Evolutionary conservation across 441 rosid species (phyloP).

Genomic region (Brassica balearica): DNA sequence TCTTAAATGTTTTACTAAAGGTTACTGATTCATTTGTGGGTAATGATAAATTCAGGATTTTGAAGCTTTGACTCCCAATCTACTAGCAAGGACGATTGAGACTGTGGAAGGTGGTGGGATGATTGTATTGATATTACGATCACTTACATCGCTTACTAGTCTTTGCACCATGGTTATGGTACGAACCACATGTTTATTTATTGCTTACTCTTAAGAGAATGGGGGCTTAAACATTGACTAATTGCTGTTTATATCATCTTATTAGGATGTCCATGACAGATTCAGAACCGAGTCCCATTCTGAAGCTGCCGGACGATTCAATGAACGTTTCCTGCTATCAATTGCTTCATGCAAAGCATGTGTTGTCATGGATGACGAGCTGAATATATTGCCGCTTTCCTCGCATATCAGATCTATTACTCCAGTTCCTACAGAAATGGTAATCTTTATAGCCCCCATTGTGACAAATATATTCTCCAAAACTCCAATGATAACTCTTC

Average conservation of each 20-base stretch:
- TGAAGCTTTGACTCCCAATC: conserved; percentile 97
- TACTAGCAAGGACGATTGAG: conserved; percentile 94
- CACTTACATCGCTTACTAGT: conserved; percentile 85
- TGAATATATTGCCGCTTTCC: conserved; percentile 89
- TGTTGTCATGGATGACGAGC: conserved; percentile 94
- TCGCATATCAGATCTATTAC: conserved; percentile 84
- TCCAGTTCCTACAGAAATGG: conserved; percentile 70
- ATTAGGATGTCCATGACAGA: conserved; percentile 97
- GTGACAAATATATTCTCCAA: conserved; percentile 29
- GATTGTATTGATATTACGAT: conserved; percentile 77
- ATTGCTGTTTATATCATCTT: conserved; percentile 48
- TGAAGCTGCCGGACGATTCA: conserved; percentile 84
- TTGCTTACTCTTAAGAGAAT: conserved; percentile 71
- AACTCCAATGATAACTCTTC: background rate
- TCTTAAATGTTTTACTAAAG: background rate
- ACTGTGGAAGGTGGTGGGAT: conserved; percentile 99
- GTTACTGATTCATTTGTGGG: conserved; percentile 11
- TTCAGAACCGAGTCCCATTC: conserved; percentile 96
- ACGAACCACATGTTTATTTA: conserved; percentile 37
- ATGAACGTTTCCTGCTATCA: conserved; percentile 90
- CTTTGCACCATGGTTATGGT: conserved; percentile 99
- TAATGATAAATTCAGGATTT: conserved; percentile 67
- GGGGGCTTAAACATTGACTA: conserved; percentile 70
- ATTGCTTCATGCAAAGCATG: conserved; percentile 95
- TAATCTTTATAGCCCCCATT: conserved; percentile 38